Evolutionary conservation across 2,329 filamentous ascomycete species (phyloP).

Genomic region (Tolypocladium inflatum): DNA sequence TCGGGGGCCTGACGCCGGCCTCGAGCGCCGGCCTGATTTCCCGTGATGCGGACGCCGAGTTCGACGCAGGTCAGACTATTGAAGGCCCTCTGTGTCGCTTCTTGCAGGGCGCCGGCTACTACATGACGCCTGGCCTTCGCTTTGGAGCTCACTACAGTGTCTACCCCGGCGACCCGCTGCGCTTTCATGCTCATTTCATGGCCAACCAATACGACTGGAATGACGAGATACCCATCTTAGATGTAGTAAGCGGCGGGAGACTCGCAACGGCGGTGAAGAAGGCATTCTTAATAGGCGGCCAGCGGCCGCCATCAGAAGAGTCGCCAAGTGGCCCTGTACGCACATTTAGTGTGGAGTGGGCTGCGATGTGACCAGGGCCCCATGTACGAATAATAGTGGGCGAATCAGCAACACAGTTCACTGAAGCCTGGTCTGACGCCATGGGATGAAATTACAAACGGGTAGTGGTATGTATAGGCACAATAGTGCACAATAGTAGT

Average conservation of each 20-base stretch:
- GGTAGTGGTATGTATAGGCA: neutral
- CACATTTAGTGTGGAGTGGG: constrained; percentile 87
- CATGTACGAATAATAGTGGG: neutral
- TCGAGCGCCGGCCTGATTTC: constrained; percentile 22
- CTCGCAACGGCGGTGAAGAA: constrained; percentile 95
- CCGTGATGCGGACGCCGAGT: constrained; percentile 4
- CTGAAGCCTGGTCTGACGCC: neutral
- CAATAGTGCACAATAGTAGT: too few species aligned
- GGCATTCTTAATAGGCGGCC: constrained; percentile 76
- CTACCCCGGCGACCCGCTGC: constrained; percentile 88
- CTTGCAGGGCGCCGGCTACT: constrained; percentile 72
- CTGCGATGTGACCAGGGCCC: constrained; percentile 61
- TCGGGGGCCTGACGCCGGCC: constrained; percentile 20
- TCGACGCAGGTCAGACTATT: constrained; percentile 7
- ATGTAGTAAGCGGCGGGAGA: constrained; percentile 77
- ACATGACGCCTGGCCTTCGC: constrained; percentile 80
- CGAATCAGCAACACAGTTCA: neutral
- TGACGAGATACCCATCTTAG: constrained; percentile 72
- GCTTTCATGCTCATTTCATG: constrained; percentile 93
- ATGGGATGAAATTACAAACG: neutral
- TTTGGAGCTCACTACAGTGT: constrained; percentile 93
- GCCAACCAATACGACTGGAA: constrained; percentile 82
- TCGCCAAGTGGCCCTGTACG: constrained; percentile 39
- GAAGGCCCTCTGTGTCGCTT: constrained; percentile 61
- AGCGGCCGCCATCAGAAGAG: constrained; percentile 27